Base-by-base conservation (phyloP, 2,329 filamentous ascomycete genomes). In the Didymella pomorum region DNA sequence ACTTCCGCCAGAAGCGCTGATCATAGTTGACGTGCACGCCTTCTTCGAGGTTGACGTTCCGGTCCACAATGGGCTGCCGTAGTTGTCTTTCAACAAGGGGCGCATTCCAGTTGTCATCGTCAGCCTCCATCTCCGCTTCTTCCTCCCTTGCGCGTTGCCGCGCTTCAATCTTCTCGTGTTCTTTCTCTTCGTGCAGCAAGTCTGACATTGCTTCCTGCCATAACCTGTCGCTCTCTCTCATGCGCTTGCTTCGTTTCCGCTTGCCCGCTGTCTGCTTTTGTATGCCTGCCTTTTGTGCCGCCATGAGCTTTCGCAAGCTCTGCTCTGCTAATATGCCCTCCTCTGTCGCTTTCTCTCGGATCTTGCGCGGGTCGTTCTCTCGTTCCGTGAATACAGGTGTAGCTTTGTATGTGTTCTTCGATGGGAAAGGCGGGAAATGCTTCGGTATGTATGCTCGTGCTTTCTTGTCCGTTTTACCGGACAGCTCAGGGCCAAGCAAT, bases 311-410 rank as follows among this genome's bases (percentile, higher is more conserved):
- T 47, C 87, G 79, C 62, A 90, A 73, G 20, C 87, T 87, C 67
- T 88, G 84, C 71, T 89, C 87, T 8, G 87, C 87, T 59, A 87
- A 74, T 44, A 88, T 82, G 14, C 87, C 87, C 70, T 90, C 87
- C 67, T 88, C 83, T 3, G 86, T 88, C 4, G 87, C 87, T 56
- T 83, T 81, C 69, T 89, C 87, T 35, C 86, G 77, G 45, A 88
- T 84, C 62, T 81, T 82, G 35, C 85, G 79, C 2, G 86, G 82
- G 64, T 89, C 86, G 31, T 79, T 83, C 62, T 88, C 86, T 58
- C 87, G 81, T 37, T 83, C 74, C 1, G 83, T 82, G 61, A 82
- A 87, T 4, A 88, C 83, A 0, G 85, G 79, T 1, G 87, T 88
- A 25, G 82, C 76, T 64, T 83, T 83, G 77, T 86, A 90, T 1